phyloP scores from a whole-genome alignment of 2,329 filamentous ascomycete species.

The Cladophialophora chaetospira region DNA sequence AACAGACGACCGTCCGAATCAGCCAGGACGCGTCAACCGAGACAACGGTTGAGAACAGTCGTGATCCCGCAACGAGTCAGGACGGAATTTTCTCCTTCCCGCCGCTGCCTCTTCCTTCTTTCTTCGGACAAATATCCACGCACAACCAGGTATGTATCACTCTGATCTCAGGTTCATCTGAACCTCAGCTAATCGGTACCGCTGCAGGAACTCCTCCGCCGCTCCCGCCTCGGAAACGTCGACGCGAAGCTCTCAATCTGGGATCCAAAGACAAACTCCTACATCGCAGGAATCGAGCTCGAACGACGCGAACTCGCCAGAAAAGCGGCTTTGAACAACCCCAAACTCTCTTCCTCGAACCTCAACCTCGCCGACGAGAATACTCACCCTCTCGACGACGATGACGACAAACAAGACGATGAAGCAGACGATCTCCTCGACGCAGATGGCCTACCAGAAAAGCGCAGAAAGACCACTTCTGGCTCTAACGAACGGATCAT shows the following conservation, averaged over 20 bases:
- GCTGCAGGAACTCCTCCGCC: conserved; percentile 28
- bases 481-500: conserved; percentile 52
- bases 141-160: conserved; percentile 31
- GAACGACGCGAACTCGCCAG: conserved; percentile 22
- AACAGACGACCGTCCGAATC: conserved; percentile 68
- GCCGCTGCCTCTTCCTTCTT: conserved; percentile 86
- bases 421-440: conserved; percentile 46
- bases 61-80: too few relatives aligned
- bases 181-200: neutral
- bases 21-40: conserved; percentile 62
- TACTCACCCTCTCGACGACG: conserved; percentile 32
- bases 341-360: conserved; percentile 15
- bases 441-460: conserved; percentile 36
- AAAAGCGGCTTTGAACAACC: conserved; percentile 23
- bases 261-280: conserved; percentile 28
- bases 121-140: conserved; percentile 73
- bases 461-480: conserved; percentile 21
- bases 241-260: conserved; percentile 26
- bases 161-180: too few relatives aligned
- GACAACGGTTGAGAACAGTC: conserved; percentile 34
- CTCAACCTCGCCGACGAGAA: conserved; percentile 29
- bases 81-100: conserved; percentile 67
- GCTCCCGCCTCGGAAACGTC: conserved; percentile 26
- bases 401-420: conserved; percentile 42
- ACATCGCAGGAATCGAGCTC: conserved; percentile 34